These are phyloP conservation scores for Curvularia verruculosa DNA, from an alignment of 2,329 filamentous ascomycete species.

Conservation along the genomic window DNA sequence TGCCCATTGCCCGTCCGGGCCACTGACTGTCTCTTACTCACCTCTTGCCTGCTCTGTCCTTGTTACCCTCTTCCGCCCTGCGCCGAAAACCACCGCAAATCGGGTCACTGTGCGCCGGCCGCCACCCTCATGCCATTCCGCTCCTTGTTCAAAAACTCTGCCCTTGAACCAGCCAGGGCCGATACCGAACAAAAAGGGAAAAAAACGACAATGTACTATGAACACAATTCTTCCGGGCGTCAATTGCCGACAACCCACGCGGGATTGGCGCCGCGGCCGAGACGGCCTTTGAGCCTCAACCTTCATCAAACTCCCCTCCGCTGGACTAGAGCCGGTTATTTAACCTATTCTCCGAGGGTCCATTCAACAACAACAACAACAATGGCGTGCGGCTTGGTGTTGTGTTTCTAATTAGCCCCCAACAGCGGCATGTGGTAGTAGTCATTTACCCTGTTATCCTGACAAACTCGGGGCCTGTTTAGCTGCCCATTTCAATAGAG, in stretches of 20 bases:
- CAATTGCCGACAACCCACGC: conserved; percentile 19
- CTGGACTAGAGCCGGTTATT: conserved; percentile 24
- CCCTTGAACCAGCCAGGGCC: conserved; percentile 1
- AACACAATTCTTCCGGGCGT: conserved; percentile 32
- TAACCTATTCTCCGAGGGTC: conserved; percentile 28
- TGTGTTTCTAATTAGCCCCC: background rate
- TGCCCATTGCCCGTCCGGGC: background rate
- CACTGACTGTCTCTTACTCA: conserved; percentile 19
- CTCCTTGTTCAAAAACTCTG: conserved; percentile 6
- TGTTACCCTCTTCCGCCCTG: conserved; percentile 5
- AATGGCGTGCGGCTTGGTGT: conserved; percentile 13
- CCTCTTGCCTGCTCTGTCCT: conserved; percentile 10
- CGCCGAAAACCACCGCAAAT: conserved; percentile 15
- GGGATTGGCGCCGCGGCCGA: conserved; percentile 36
- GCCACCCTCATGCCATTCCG: background rate
- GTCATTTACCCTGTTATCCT: background rate
- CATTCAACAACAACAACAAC: background rate
- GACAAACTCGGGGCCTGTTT: no score
- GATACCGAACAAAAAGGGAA: background rate
- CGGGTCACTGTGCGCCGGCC: conserved; percentile 12
- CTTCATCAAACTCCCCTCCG: background rate
- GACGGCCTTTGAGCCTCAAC: conserved; percentile 29
- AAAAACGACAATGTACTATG: conserved; percentile 11
- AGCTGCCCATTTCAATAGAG: no score
- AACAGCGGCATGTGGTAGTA: background rate